These are phyloP conservation scores for Gyromitra esculenta DNA, from an alignment of 2,329 filamentous ascomycete species.

Conservation along the genomic window DNA sequence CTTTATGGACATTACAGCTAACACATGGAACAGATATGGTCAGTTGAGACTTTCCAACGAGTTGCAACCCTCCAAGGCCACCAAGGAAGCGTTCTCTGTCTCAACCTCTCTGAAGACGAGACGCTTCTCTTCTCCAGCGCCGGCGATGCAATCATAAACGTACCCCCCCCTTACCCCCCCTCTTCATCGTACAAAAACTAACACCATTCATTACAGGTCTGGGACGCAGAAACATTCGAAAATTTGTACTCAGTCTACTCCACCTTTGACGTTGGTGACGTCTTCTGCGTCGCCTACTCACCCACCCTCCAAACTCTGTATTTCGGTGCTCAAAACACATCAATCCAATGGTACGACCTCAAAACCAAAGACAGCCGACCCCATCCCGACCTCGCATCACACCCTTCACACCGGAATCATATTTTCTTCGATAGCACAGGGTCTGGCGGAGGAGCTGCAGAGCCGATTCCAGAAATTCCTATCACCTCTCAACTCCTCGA, in stretches of 20 bases:
- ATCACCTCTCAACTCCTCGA: constrained; percentile 75
- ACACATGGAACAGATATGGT: constrained; percentile 71
- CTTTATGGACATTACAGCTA: background rate
- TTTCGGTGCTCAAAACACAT: constrained; percentile 91
- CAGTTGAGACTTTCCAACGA: constrained; percentile 84
- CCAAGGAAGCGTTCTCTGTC: constrained; percentile 85
- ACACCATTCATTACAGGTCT: constrained; percentile 67
- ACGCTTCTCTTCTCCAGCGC: constrained; percentile 88
- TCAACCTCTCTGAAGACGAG: constrained; percentile 80
- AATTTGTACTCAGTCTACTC: constrained; percentile 91
- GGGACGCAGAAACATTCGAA: constrained; percentile 79
- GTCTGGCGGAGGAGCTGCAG: constrained; percentile 81
- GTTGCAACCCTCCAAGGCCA: constrained; percentile 84
- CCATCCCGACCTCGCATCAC: constrained; percentile 71
- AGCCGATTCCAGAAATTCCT: constrained; percentile 66
- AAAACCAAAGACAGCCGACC: constrained; percentile 71
- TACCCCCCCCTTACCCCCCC: constrained; percentile 57
- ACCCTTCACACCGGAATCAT: constrained; percentile 80
- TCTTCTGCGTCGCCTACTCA: constrained; percentile 95
- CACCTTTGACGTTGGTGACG: constrained; percentile 90
- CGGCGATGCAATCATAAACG: constrained; percentile 91
- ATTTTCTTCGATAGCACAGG: constrained; percentile 93
- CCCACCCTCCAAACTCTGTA: constrained; percentile 81
- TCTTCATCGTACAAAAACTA: background rate
- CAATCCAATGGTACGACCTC: constrained; percentile 90